Conservation (phyloP, 306 rosid genomes). For the Vigna nakashimae region DNA sequence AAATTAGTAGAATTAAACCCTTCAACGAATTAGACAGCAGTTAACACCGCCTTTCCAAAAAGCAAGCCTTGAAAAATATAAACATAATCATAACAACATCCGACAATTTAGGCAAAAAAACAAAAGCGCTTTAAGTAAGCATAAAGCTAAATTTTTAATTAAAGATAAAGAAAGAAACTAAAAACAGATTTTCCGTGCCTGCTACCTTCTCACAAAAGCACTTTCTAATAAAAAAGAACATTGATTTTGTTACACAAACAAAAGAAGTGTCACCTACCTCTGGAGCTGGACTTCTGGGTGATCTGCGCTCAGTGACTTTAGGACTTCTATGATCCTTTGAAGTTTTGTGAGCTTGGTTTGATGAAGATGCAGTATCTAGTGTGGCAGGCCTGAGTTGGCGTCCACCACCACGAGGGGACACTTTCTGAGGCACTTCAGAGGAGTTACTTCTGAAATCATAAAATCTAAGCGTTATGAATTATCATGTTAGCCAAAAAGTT, state of each 20-base stretch:
- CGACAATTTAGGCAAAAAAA: conserved; percentile 9
- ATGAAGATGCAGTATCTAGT: conserved; percentile 62
- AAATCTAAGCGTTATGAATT: conserved; percentile 1
- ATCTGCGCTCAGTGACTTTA: conserved; percentile 66
- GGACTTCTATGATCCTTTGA: conserved; percentile 73
- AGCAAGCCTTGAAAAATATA: background rate
- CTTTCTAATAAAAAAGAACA: background rate
- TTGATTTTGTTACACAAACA: background rate
- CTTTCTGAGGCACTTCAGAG: conserved; percentile 71
- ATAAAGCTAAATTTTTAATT: background rate
- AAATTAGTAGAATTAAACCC: background rate
- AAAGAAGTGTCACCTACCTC: conserved; percentile 56
- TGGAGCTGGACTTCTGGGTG: conserved; percentile 74
- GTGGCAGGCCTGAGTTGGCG: conserved; percentile 69
- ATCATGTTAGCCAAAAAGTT: conserved; percentile 33
- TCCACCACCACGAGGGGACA: conserved; percentile 62
- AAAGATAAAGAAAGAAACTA: background rate
- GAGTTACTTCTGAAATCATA: conserved; percentile 59
- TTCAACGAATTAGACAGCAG: background rate
- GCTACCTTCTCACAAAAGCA: background rate
- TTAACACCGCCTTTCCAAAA: background rate
- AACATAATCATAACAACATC: conserved; percentile 8
- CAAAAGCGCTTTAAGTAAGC: background rate
- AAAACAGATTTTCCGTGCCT: background rate
- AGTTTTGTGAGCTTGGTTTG: conserved; percentile 52